Evolutionary conservation across 1,139 yeast genomes (phyloP).

Genomic region (Scheffersomyces cryptocercus): DNA sequence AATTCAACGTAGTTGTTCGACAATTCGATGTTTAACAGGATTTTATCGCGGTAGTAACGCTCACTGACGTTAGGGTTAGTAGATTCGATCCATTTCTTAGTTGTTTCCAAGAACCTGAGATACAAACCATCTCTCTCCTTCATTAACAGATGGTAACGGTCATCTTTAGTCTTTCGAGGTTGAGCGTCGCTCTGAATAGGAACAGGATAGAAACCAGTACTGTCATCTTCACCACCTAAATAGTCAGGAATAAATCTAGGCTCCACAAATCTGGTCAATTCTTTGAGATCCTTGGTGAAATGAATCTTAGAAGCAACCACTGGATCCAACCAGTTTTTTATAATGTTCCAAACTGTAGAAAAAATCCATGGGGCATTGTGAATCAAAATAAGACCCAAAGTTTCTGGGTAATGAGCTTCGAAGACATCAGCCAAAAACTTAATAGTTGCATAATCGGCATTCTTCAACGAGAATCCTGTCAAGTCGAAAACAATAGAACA

Average conservation of each 20-base stretch:
- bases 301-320: constrained; percentile 47
- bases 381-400: constrained; percentile 41
- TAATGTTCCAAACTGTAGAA: constrained; percentile 47
- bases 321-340: constrained; percentile 50
- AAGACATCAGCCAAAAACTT: constrained; percentile 47
- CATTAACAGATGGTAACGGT: constrained; percentile 26
- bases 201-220: constrained; percentile 26
- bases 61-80: constrained; percentile 43
- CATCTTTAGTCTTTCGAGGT: constrained; percentile 33
- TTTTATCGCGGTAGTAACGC: constrained; percentile 40
- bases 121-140: constrained; percentile 35
- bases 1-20: constrained; percentile 35
- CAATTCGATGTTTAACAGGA: constrained; percentile 28
- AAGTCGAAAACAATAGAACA: constrained; percentile 46
- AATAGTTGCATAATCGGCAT: constrained; percentile 46
- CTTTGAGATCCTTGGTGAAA: constrained; percentile 41
- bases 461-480: constrained; percentile 47
- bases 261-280: constrained; percentile 34
- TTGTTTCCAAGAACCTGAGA: constrained; percentile 34
- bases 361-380: constrained; percentile 55
- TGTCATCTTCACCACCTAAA: constrained; percentile 41
- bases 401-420: constrained; percentile 53
- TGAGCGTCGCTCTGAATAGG: constrained; percentile 31
- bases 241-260: constrained; percentile 36
- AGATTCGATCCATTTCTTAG: constrained; percentile 43